phyloP scores from a whole-genome alignment of 495 filamentous ascomycete genomes.

The Trichoderma erinaceum region DNA sequence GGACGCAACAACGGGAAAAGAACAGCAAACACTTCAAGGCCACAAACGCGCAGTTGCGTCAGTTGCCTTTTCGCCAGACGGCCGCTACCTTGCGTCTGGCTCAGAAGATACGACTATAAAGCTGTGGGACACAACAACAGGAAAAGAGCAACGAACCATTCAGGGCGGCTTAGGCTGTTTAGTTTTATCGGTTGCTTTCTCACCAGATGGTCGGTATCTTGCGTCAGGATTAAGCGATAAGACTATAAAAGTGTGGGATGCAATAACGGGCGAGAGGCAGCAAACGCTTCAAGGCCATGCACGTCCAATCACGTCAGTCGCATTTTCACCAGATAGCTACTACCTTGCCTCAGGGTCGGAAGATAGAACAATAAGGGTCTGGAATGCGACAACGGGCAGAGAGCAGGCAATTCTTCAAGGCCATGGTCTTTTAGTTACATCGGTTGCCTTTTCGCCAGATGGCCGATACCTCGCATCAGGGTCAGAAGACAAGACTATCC shows the following conservation, averaged over 20 bases:
- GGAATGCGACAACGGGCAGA: not conserved
- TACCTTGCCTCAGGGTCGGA: conserved; percentile 9
- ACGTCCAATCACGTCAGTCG: not conserved
- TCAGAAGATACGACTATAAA: conserved; percentile 5
- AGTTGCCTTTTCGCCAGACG: not conserved
- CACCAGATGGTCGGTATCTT: not conserved
- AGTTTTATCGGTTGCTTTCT: not conserved
- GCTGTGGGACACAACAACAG: not conserved
- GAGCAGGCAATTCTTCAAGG: not conserved
- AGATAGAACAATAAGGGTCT: not conserved
- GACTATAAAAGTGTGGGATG: conserved; percentile 13
- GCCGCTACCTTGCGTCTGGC: not conserved
- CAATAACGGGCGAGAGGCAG: not conserved
- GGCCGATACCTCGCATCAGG: not conserved
- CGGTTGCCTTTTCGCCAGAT: not conserved
- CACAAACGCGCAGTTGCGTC: not conserved
- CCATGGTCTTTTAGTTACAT: not conserved
- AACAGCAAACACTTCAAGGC: not conserved
- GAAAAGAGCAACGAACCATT: not conserved
- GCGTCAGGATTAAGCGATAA: not conserved
- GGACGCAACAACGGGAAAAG: not conserved
- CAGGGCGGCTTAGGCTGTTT: not conserved
- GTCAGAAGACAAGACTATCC: not conserved
- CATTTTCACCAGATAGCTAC: not conserved
- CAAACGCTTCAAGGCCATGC: not conserved